A percentile compares a stretch with the other conserved stretches of the same genome.
Evolutionary conservation across 768 basidiomycete species (phyloP).

Genomic region (Amanita molliuscula): DNA sequence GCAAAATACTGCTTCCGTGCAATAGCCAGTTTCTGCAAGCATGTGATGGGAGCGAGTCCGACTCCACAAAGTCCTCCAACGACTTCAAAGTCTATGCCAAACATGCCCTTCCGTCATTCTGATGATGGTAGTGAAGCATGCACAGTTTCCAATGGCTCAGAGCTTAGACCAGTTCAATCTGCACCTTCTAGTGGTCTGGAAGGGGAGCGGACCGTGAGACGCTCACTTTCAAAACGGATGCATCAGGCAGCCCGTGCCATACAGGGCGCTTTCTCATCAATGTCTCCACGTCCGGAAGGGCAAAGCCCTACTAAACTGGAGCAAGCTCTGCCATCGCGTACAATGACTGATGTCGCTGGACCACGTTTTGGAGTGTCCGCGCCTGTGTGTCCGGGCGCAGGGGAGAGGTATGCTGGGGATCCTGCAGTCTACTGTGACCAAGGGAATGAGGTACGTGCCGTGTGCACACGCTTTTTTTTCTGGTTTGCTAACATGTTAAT

Average conservation of each 20-base stretch:
- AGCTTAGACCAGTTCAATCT: neutral
- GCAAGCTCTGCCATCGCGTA: constrained; percentile 6
- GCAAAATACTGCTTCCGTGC: constrained; percentile 75
- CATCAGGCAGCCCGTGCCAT: constrained; percentile 10
- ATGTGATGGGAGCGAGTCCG: constrained; percentile 43
- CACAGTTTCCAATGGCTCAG: neutral
- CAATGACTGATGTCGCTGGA: constrained; percentile 24
- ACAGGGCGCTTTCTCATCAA: neutral
- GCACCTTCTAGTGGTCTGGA: neutral
- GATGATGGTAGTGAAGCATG: neutral
- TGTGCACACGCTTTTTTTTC: neutral
- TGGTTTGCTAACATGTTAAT: constrained; percentile 6
- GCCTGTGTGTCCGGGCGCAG: constrained; percentile 6
- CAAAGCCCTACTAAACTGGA: neutral
- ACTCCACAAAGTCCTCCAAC: constrained; percentile 12
- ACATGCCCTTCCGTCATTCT: neutral
- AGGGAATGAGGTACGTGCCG: constrained; percentile 22
- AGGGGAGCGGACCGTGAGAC: constrained; percentile 4
- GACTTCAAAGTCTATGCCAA: constrained; percentile 6
- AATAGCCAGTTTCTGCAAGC: constrained; percentile 60
- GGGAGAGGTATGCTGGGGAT: constrained; percentile 47
- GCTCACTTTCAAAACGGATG: constrained; percentile 13
- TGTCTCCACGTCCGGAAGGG: neutral
- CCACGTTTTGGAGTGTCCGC: constrained; percentile 20
- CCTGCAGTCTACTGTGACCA: constrained; percentile 40